Base-by-base conservation (phyloP, 495 filamentous ascomycete species). In the Talaromyces nanjingensis region DNA sequence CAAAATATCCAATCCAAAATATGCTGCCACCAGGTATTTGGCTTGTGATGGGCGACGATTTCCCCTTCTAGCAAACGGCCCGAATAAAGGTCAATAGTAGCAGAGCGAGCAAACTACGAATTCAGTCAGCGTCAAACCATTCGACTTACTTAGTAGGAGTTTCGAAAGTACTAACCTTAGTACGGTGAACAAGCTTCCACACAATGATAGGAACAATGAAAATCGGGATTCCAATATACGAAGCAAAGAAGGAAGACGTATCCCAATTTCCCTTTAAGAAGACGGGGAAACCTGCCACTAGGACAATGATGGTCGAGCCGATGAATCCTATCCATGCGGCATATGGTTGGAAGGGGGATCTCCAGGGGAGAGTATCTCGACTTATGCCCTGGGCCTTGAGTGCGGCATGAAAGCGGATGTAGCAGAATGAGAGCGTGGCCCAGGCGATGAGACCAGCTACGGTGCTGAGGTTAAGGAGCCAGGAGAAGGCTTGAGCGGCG, bases 371-470 rank as follows among this genome's bases (percentile, higher is more conserved):
- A 6, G 81, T 74, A 61, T 84, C 77, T n/a, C 78, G 76, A 25
- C 73, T 75, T 57, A 89, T 81, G 49, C 82, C 80, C 63, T 84
- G 86, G 3, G 76, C 79, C 62, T 79, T 76, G 31, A 89, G 73
- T 7, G 81, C 87, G 1, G 78, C 74, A 74, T 84, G 81, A 74
- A 90, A 89, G 18, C 78, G 75, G 37, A 90, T 69, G 65, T 88
- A 85, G 65, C 82, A 86, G 53, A 80, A 72, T 67, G 79, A 83
- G 57, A 86, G 81, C 34, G 81, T 83, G 14, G 76, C 76, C 87
- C 87, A 90, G 34, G 84, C 85, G 63, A 89, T 87, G 67, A 90
- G 81, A 3, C 86, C 87, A n/a, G 87, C 86, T 20, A 89, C 85
- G 65, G 81, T 77, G 9, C 80, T 81, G 65, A 90, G 87, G 71